phyloP scores from a whole-genome alignment of 345 rosid species.

The Salix dunnii region DNA sequence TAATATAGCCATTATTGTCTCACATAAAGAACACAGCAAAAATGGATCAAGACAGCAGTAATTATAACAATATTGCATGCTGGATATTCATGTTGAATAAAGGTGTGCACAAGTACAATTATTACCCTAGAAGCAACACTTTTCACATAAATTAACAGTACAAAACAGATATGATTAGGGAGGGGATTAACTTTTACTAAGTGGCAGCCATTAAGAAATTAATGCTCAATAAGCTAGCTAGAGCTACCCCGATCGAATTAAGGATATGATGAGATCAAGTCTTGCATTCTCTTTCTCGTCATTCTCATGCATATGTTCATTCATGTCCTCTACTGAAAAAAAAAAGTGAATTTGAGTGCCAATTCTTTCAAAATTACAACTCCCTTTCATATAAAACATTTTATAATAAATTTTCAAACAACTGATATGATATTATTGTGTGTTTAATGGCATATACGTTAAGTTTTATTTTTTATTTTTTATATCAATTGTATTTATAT shows the following conservation, averaged over 20 bases:
- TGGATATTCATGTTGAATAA: conserved; percentile 18
- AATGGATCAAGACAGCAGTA: conserved; percentile 10
- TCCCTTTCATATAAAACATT: no score
- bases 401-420: no score
- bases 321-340: no score
- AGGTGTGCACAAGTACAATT: conserved; percentile 4
- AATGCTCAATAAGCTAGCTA: conserved; percentile 8
- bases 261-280: not conserved
- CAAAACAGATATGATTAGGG: conserved; percentile 12
- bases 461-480: no score
- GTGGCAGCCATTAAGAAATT: not conserved
- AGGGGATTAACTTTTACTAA: conserved; percentile 10
- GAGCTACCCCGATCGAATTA: not conserved
- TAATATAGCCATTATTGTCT: not conserved
- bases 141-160: not conserved
- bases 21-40: not conserved
- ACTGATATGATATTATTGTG: no score
- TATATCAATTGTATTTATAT: no score
- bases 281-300: no score
- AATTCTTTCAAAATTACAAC: no score
- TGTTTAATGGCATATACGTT: no score
- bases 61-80: conserved; percentile 13
- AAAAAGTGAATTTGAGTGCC: no score
- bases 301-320: no score
- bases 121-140: not conserved